Conservation (phyloP, 257 asterid species). For the Cordia subcordata region DNA sequence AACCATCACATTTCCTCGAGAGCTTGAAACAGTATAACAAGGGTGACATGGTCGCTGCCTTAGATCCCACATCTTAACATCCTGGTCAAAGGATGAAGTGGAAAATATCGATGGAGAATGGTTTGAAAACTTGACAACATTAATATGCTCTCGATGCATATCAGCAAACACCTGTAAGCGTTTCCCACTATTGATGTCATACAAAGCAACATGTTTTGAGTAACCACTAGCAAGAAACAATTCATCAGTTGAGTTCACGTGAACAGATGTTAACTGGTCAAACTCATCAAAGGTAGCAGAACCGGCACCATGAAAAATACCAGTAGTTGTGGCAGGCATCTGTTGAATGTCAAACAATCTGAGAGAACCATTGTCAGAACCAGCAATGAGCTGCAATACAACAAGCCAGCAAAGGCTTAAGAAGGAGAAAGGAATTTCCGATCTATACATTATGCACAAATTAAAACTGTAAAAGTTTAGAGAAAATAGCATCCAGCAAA, state of each 20-base stretch:
- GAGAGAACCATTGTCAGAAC: conserved; percentile 89
- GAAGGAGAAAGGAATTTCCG: conserved; percentile 6
- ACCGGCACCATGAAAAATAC: conserved; percentile 31
- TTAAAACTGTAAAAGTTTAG: neutral
- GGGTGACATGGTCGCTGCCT: conserved; percentile 70
- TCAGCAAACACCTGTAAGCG: conserved; percentile 71
- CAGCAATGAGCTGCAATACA: conserved; percentile 79
- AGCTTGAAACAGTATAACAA: conserved; percentile 80
- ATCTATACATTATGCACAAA: conserved; percentile 10
- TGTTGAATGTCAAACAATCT: conserved; percentile 62
- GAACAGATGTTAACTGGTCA: conserved; percentile 90
- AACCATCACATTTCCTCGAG: conserved; percentile 90
- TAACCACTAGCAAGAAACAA: conserved; percentile 92
- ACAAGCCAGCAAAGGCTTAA: conserved; percentile 11
- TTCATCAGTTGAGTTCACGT: conserved; percentile 86
- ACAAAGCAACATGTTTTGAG: conserved; percentile 76
- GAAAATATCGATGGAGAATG: conserved; percentile 87
- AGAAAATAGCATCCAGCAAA: too few species aligned
- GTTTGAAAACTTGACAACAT: conserved; percentile 89
- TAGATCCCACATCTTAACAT: conserved; percentile 92
- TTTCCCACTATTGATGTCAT: conserved; percentile 69
- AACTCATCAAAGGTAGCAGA: conserved; percentile 69
- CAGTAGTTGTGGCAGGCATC: conserved; percentile 40
- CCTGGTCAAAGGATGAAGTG: conserved; percentile 86
- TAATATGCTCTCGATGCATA: conserved; percentile 84